phyloP scores from a whole-genome alignment of 371 early-diverging fungal genomes.

The Phascolomyces articulosus region DNA sequence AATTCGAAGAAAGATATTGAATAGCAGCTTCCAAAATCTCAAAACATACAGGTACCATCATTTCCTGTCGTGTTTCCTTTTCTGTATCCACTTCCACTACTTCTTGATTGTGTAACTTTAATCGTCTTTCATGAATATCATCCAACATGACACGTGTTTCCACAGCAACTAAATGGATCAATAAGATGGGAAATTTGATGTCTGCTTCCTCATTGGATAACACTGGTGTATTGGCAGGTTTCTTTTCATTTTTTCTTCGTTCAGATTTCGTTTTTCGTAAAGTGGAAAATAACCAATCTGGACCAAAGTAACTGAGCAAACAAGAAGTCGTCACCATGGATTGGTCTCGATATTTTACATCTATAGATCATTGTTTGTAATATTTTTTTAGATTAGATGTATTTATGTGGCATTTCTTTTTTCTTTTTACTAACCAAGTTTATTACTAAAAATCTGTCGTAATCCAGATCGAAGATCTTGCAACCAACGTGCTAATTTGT shows the following conservation, averaged over 20 bases:
- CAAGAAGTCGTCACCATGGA: constrained; percentile 31
- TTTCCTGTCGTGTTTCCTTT: constrained; percentile 32
- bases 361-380: constrained; percentile 6
- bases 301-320: constrained; percentile 42
- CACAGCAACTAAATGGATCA: constrained; percentile 51
- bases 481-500: constrained; percentile 18
- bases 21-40: constrained; percentile 52
- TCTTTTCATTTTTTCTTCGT: constrained; percentile 23
- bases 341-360: constrained; percentile 32
- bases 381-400: not conserved
- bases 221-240: constrained; percentile 7
- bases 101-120: constrained; percentile 24
- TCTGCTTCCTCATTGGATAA: constrained; percentile 9
- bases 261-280: constrained; percentile 25
- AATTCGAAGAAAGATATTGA: constrained; percentile 33
- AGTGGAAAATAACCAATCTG: constrained; percentile 47
- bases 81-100: constrained; percentile 14
- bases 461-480: constrained; percentile 26
- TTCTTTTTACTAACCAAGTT: constrained; percentile 28
- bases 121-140: constrained; percentile 38
- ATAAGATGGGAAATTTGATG: constrained; percentile 44
- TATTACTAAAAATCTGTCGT: constrained; percentile 40
- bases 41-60: constrained; percentile 46
- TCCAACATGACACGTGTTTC: constrained; percentile 58
- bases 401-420: not conserved